Base-by-base conservation (phyloP, 1,139 yeast genomes). In the Yamadazyma siamensis region DNA sequence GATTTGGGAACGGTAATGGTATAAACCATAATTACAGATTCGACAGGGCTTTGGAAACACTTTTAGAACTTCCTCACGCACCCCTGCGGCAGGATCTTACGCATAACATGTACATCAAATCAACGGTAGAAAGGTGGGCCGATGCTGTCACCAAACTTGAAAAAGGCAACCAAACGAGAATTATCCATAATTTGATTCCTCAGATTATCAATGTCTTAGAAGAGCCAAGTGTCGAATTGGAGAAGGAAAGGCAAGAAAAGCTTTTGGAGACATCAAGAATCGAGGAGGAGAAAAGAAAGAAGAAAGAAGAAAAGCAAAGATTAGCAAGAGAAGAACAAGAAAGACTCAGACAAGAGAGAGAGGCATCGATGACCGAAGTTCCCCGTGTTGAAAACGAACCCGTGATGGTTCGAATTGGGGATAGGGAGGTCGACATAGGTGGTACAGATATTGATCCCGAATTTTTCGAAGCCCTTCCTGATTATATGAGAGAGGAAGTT, bases 401-500 rank as follows among this genome's bases (percentile, higher is more conserved):
- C 0, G 67, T 84, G 0, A 72, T 72, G 63, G 89, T 89, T 6
- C 66, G 68, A 12, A 82, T 89, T 44, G 91, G 89, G 14, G 94
- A 85, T 22, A 61, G 81, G 21, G 80, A 80, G 35, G 89, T 89
- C 20, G 94, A 89, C 52, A 84, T 89, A 26, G 76, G 94, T 33
- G 94, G 89, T 0, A 80, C 95, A 3, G 96, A 87, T 35, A 87
- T 89, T 36, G 96, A 89, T 56, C 95, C 95, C 0, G 94, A 84
- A 45, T 89, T 88, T 51, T 69, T 89, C 41, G 85, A 82, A 44
- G 96, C 96, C 0, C 66, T 89, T 22, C 97, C 97, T 0, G 95
- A 85, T 28, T 94, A 86, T 32, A 84, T 89, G 84, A 68, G 96
- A 31, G 95, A 88, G 43, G 96, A 89, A 49, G 97, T 88, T 0